Evolutionary conservation across 495 filamentous ascomycete species (phyloP).

Genomic region (Penicillium samsonianum): DNA sequence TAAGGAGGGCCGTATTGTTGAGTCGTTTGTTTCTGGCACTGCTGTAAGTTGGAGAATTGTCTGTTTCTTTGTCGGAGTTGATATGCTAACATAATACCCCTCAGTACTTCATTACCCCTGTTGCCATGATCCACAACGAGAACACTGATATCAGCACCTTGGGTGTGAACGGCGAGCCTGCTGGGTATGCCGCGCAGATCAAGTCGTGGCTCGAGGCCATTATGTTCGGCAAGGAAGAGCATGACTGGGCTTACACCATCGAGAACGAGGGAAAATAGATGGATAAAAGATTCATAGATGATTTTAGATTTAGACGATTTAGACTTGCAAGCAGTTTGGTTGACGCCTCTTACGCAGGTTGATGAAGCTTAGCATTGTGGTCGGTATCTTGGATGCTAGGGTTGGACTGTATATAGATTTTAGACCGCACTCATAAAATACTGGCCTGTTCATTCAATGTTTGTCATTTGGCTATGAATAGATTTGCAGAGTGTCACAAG

Average conservation of each 20-base stretch:
- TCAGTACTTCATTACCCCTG: constrained; percentile 77
- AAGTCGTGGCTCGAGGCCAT: constrained; percentile 80
- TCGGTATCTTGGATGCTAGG: background rate
- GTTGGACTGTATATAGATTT: constrained; percentile 13
- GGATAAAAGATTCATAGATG: background rate
- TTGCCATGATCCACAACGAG: constrained; percentile 71
- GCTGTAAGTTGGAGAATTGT: constrained; percentile 57
- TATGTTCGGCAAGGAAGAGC: constrained; percentile 80
- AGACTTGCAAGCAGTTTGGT: background rate
- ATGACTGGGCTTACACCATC: constrained; percentile 79
- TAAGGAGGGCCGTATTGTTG: constrained; percentile 73
- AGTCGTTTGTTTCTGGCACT: constrained; percentile 85
- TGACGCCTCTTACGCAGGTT: background rate
- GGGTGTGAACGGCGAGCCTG: constrained; percentile 57
- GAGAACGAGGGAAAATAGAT: constrained; percentile 54
- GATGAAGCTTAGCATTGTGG: constrained; percentile 1
- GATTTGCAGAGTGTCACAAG: background rate
- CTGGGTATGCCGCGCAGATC: constrained; percentile 67
- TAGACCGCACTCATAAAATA: constrained; percentile 7
- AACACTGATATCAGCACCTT: constrained; percentile 67
- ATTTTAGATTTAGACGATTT: constrained; percentile 6
- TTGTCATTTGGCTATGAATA: background rate
- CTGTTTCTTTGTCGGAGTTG: background rate
- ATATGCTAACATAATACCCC: constrained; percentile 10
- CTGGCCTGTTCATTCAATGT: background rate